A percentile compares a stretch with the other conserved stretches of the same genome.
Conservation (phyloP, 768 basidiomycete species). For the Mycena amicta region DNA sequence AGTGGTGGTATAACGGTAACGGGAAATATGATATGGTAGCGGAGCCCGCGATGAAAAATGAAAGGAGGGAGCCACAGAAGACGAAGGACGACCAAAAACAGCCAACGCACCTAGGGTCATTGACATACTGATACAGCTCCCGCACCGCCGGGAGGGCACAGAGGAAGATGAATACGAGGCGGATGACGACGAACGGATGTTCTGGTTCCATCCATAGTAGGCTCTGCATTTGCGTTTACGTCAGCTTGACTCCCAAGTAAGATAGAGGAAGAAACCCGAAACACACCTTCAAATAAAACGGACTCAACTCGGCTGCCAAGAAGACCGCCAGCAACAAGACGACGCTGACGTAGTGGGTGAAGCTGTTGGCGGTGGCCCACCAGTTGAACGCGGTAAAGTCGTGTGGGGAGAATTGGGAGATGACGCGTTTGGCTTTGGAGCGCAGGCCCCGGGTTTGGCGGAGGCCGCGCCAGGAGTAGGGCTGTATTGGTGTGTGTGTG, state of each 20-base stretch:
- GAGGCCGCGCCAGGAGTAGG: slow-evolving; percentile 84
- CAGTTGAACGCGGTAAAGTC: slow-evolving; percentile 89
- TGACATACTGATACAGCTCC: slow-evolving; percentile 83
- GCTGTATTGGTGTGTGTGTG: too few relatives aligned
- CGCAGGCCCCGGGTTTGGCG: slow-evolving; percentile 76
- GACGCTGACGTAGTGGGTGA: slow-evolving; percentile 74
- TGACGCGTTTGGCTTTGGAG: slow-evolving; percentile 76
- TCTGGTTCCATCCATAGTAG: slow-evolving; percentile 88
- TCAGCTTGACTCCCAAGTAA: too few relatives aligned
- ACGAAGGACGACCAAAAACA: background rate
- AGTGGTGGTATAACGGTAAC: too few relatives aligned
- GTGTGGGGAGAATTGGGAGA: slow-evolving; percentile 84
- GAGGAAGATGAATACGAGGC: slow-evolving; percentile 76
- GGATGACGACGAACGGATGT: slow-evolving; percentile 78
- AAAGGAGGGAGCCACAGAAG: background rate
- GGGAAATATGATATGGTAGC: too few relatives aligned
- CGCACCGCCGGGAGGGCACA: slow-evolving; percentile 87
- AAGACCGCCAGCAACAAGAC: slow-evolving; percentile 77
- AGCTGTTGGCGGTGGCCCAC: slow-evolving; percentile 83
- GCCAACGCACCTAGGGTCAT: slow-evolving; percentile 74
- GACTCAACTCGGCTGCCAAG: slow-evolving; percentile 82
- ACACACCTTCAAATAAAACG: slow-evolving; percentile 83
- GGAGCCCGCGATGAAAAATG: background rate
- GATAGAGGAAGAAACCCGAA: background rate
- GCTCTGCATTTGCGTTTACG: slow-evolving; percentile 39